phyloP scores from a whole-genome alignment of 768 basidiomycete genomes.

The Trametes maxima region DNA sequence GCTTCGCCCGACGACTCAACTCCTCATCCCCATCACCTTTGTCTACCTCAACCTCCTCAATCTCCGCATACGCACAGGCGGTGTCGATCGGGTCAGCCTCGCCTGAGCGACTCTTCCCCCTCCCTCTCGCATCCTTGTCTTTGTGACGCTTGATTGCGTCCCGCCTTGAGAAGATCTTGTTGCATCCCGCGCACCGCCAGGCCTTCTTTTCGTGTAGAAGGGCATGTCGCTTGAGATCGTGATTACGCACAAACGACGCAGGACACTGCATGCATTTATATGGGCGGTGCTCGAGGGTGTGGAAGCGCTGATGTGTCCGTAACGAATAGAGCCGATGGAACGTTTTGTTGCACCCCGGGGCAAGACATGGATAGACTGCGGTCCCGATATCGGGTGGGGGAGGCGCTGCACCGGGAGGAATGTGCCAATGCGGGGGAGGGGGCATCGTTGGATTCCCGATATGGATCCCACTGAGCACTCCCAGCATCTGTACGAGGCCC shows the following conservation, averaged over 20 bases:
- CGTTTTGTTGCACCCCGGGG: slow-evolving; percentile 62
- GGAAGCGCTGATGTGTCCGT: slow-evolving; percentile 70
- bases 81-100: slow-evolving; percentile 34
- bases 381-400: slow-evolving; percentile 58
- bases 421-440: slow-evolving; percentile 29
- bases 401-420: slow-evolving; percentile 28
- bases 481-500: slow-evolving; percentile 81
- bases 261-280: slow-evolving; percentile 67
- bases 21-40: slow-evolving; percentile 45
- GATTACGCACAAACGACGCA: slow-evolving; percentile 76
- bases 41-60: slow-evolving; percentile 58
- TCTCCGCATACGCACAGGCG: slow-evolving; percentile 56
- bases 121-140: slow-evolving; percentile 57
- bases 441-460: slow-evolving; percentile 49
- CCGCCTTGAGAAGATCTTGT: slow-evolving; percentile 72
- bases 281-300: slow-evolving; percentile 59
- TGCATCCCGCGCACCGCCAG: slow-evolving; percentile 74
- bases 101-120: slow-evolving; percentile 24
- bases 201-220: slow-evolving; percentile 72
- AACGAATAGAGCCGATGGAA: slow-evolving; percentile 72
- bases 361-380: slow-evolving; percentile 80
- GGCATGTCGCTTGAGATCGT: slow-evolving; percentile 78
- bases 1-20: slow-evolving; percentile 55
- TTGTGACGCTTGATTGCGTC: slow-evolving; percentile 83
- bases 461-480: slow-evolving; percentile 76